phyloP scores from a whole-genome alignment of 352 stramenopile genomes.

The Phytophthora syringae region DNA sequence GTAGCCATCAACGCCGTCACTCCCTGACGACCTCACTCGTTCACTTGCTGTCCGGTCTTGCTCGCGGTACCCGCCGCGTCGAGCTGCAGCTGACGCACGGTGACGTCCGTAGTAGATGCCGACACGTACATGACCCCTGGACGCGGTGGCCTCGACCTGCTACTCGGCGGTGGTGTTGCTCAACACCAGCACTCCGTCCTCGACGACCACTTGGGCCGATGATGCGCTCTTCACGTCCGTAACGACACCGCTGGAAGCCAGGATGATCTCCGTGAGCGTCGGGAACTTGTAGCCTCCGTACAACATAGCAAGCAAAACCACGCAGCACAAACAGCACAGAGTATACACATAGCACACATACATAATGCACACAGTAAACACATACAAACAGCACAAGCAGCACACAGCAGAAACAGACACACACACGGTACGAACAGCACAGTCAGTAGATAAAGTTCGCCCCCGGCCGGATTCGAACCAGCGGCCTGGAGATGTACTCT shows the following conservation, averaged over 20 bases:
- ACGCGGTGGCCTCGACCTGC: conserved; percentile 31
- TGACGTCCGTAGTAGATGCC: conserved; percentile 20
- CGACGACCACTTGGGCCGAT: conserved; percentile 34
- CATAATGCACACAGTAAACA: too few relatives aligned
- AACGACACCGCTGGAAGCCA: conserved; percentile 29
- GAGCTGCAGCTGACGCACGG: conserved; percentile 28
- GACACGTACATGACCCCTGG: conserved; percentile 43
- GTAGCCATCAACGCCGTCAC: conserved; percentile 44
- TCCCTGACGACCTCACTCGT: conserved; percentile 29
- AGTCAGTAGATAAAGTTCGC: too few relatives aligned
- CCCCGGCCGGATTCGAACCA: too few relatives aligned
- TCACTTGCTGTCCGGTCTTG: conserved; percentile 34
- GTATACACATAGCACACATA: too few relatives aligned
- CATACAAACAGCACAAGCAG: too few relatives aligned
- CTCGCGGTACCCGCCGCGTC: conserved; percentile 16
- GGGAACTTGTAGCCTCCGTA: too few relatives aligned
- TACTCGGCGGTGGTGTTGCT: conserved; percentile 33
- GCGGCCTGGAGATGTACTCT: too few relatives aligned
- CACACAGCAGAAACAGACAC: too few relatives aligned
- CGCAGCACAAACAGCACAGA: too few relatives aligned
- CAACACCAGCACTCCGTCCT: conserved; percentile 34
- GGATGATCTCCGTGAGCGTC: conserved; percentile 41
- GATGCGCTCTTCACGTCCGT: conserved; percentile 36
- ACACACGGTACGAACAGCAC: too few relatives aligned
- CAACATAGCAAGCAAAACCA: too few relatives aligned